Evolutionary conservation across 164 flowering plant species (phyloP), one percentile per base, ranked within the genome.

Genomic region (Houttuynia cordata): DNA sequence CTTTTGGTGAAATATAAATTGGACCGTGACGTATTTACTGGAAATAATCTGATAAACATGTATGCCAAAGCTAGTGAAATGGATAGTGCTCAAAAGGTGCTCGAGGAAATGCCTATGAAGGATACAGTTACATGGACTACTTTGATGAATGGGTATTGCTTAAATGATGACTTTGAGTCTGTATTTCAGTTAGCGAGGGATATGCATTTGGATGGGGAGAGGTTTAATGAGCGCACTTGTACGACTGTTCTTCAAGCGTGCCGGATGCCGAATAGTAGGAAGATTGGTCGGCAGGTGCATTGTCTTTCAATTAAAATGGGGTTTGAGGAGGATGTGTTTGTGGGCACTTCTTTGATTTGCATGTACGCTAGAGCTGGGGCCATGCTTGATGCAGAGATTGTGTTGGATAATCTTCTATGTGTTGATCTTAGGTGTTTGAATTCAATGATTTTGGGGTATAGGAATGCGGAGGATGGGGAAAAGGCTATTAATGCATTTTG

Each of bases 111-210:
- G 74, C 66, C 58, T 10, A 41, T 65, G 0, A 64, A 70, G 58
- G 70, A 66, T 59, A 64, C 73, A 14, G 67, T 76, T 59, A 71
- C 80, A 15, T 76, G 80, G 80, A 76, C 77, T 59, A 57, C 79
- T 34, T 50, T 76, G 58, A 61, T 76, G 10, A 73, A 68, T 58
- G 76, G 75, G 60, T 71, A 73, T 64, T 64, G 64, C 22, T 62
- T 64, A 42, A 54, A 52, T 37, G 45, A 54, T 20, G 75, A 76
- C 54, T 34, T 52, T 4, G 72, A 65, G 39, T 70, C 74, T 21
- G 68, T 70, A 0, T 68, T 73, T 59, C 51, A 50, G 24, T 30
- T 73, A 58, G 64, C 69, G 0, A 18, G n/a, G 0, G 67, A 73
- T 40, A 69, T 76, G 75, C 57, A 40, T 62, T 12, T 55, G 15